Conservation (phyloP, 169 alveolate genomes). For the Theileria annulata region DNA sequence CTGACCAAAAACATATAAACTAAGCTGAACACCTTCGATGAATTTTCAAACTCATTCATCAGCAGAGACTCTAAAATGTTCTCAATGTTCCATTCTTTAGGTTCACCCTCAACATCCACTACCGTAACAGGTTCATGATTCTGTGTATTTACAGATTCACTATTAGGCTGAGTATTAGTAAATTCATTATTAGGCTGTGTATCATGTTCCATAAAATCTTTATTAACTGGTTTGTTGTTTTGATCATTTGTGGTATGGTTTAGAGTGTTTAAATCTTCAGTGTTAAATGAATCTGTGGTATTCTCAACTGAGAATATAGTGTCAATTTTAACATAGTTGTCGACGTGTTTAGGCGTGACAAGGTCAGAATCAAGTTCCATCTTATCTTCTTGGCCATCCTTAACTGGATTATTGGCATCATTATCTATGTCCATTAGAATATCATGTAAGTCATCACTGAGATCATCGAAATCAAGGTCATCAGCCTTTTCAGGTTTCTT, state of each 20-base stretch:
- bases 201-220: not conserved
- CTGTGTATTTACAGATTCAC: not conserved
- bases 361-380: not conserved
- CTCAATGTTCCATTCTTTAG: conserved; percentile 17
- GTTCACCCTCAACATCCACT: not conserved
- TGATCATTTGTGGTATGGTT: not conserved
- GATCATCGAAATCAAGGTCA: not conserved
- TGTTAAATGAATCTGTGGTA: not conserved
- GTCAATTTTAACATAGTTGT: not conserved
- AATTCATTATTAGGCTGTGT: too few species aligned
- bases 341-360: not conserved
- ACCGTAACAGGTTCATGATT: not conserved
- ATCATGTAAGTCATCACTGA: not conserved
- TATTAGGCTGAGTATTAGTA: not conserved
- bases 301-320: not conserved
- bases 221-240: not conserved
- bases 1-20: conserved; percentile 26
- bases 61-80: conserved; percentile 41
- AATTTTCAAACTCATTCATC: conserved; percentile 25
- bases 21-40: conserved; percentile 59
- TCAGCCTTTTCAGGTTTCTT: conserved; percentile 1
- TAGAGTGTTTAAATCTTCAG: not conserved
- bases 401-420: not conserved
- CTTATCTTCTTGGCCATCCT: not conserved
- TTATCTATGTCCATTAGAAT: not conserved